Base-by-base conservation (phyloP, 306 rosid genomes). In the Malus asiatica region DNA sequence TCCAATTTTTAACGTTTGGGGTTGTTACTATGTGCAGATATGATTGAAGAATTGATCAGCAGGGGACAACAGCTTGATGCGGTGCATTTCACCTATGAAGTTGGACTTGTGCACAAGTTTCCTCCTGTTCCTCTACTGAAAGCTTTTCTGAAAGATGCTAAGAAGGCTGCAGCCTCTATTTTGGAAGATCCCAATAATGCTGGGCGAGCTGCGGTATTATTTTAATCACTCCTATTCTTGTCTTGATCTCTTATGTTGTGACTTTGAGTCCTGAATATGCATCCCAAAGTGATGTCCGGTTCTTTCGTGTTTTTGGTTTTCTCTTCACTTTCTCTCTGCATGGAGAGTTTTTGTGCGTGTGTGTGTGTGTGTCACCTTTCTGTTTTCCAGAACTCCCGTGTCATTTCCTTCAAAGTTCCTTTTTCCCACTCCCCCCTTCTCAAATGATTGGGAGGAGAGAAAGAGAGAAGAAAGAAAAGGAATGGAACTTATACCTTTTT, bases 31-130 rank as follows among this genome's bases (percentile, higher is more conserved):
- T 68, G 58, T 74, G 77, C 90, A 96, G 99, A 90, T 83, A 92
- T 96, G 95, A 96, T 96, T 83, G 86, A 88, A 80, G 99, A 96
- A 84, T 80, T 96, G 69, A 92, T 96, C 82, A 88, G 97, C 79
- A 91, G 83, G 73, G 99, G 99, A n/a, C 97, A 96, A 80, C 99
- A 96, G 86, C 99, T 96, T 81, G 99, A 96, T 89, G 99, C 98
- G 0, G 98, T 96, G 72, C 99, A 96, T 83, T 96, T 96, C 81
- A 88, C 97, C 8, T 92, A 88, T 71, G 99, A 92, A 85, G 98
- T 90, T 69, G 99, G 90, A 75, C 97, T 92, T 76, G 93, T 86
- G 79, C 86, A 87, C 63, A 87, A 86, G 85, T 96, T 90, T 68
- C 98, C 88, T 48, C 98, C 99, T 53, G 98, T 90, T 76, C 98